Percentiles rank a stretch among this genome's conserved stretches.
phyloP scores from a whole-genome alignment of 768 basidiomycete genomes.

The Amanita rubescens region DNA sequence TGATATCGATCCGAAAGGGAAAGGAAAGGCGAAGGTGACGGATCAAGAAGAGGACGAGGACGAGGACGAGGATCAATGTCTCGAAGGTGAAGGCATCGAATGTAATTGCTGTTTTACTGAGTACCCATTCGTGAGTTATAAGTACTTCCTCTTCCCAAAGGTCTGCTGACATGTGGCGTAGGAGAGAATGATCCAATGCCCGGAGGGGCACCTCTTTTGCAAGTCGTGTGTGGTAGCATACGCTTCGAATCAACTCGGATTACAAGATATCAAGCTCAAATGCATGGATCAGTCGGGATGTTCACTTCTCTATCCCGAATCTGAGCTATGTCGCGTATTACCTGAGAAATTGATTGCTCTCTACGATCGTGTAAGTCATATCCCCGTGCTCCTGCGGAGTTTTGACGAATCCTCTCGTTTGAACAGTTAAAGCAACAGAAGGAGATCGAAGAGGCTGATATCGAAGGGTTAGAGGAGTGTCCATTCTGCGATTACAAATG shows the following conservation, averaged over 20 bases:
- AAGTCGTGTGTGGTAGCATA: conserved; percentile 60
- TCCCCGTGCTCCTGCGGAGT: background rate
- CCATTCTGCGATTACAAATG: conserved; percentile 87
- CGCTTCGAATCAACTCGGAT: conserved; percentile 58
- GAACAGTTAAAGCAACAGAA: conserved; percentile 58
- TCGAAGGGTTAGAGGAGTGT: conserved; percentile 83
- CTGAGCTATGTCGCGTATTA: conserved; percentile 64
- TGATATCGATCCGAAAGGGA: conserved; percentile 25
- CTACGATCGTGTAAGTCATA: conserved; percentile 44
- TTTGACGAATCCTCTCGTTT: background rate
- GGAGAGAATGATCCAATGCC: conserved; percentile 85
- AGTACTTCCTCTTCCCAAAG: background rate
- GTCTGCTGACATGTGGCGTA: conserved; percentile 21
- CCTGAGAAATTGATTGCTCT: conserved; percentile 57
- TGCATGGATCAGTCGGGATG: conserved; percentile 84
- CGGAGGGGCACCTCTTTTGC: conserved; percentile 87
- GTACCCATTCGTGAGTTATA: conserved; percentile 57
- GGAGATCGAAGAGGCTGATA: conserved; percentile 68
- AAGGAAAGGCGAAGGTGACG: conserved; percentile 18
- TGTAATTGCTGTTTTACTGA: conserved; percentile 83
- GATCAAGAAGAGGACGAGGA: conserved; percentile 30
- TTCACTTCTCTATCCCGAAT: conserved; percentile 55
- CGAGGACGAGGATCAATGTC: conserved; percentile 31
- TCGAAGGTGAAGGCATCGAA: conserved; percentile 55
- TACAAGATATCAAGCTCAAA: conserved; percentile 52